These are phyloP conservation scores for Cutaneotrichosporon sp. DNA, from an alignment of 1,284 basidiomycete genomes.

Conservation along the genomic window DNA sequence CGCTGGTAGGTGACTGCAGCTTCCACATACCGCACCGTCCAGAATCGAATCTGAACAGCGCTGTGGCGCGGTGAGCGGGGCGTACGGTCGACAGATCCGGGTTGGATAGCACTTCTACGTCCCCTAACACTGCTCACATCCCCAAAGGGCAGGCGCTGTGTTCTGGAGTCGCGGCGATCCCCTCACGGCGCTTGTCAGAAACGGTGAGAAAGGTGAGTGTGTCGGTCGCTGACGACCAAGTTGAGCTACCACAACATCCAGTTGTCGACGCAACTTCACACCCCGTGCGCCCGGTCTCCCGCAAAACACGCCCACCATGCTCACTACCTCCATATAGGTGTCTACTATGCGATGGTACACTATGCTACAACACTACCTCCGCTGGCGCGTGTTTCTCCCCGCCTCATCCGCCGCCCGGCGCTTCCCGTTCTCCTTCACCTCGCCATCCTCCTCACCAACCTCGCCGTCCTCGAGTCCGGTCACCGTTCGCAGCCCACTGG, in stretches of 20 bases:
- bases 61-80: background rate
- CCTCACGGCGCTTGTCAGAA: too few relatives aligned
- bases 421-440: constrained; percentile 19
- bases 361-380: constrained; percentile 7
- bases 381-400: constrained; percentile 3
- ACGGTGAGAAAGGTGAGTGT: too few relatives aligned
- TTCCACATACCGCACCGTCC: background rate
- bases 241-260: too few relatives aligned
- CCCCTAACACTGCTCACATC: too few relatives aligned
- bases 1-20: too few relatives aligned
- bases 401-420: constrained; percentile 8
- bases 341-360: background rate
- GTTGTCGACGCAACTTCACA: too few relatives aligned
- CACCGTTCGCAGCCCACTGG: background rate
- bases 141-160: too few relatives aligned
- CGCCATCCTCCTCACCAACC: constrained; percentile 17
- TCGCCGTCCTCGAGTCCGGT: constrained; percentile 18
- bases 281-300: background rate
- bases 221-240: too few relatives aligned
- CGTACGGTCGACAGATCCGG: too few relatives aligned
- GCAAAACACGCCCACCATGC: background rate
- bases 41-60: background rate
- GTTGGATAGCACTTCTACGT: too few relatives aligned
- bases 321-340: background rate
- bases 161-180: too few relatives aligned